These are phyloP conservation scores for Saposhnikovia divaricata DNA, from an alignment of 129 eudicot genomes.

Conservation along the genomic window DNA sequence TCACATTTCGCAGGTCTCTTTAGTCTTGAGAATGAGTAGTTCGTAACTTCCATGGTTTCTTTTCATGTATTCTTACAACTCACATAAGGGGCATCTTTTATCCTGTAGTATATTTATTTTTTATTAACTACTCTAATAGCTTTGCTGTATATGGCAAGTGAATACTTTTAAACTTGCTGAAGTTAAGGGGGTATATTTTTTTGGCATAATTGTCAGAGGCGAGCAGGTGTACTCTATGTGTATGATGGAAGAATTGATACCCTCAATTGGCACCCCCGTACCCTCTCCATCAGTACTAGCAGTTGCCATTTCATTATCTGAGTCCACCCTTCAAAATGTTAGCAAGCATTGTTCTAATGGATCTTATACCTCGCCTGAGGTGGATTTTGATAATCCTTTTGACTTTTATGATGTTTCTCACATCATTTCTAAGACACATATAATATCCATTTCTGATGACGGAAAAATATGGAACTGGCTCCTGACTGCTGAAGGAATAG, in stretches of 20 bases:
- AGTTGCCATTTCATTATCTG: constrained; percentile 63
- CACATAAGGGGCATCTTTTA: neutral
- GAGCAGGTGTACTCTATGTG: constrained; percentile 80
- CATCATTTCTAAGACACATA: constrained; percentile 56
- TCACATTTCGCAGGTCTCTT: neutral
- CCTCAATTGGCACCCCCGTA: constrained; percentile 70
- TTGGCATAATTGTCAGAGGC: constrained; percentile 41
- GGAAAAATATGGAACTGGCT: constrained; percentile 98
- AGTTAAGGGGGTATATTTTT: constrained; percentile 24
- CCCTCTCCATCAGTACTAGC: constrained; percentile 84
- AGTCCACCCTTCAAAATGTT: constrained; percentile 59
- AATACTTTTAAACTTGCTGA: constrained; percentile 11
- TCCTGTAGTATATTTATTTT: neutral
- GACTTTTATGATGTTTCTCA: constrained; percentile 65
- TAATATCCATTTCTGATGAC: constrained; percentile 87
- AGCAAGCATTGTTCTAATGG: constrained; percentile 53
- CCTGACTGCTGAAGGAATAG: constrained; percentile 59
- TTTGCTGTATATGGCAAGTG: neutral
- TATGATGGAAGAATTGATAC: constrained; percentile 80
- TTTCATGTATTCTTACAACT: neutral
- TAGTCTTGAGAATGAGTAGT: neutral
- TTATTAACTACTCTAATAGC: neutral
- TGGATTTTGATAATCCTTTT: constrained; percentile 72
- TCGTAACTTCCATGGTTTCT: neutral
- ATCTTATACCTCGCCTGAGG: constrained; percentile 26